phyloP scores from a whole-genome alignment of 805 yeast genomes.

The Osmozyma mogii region DNA sequence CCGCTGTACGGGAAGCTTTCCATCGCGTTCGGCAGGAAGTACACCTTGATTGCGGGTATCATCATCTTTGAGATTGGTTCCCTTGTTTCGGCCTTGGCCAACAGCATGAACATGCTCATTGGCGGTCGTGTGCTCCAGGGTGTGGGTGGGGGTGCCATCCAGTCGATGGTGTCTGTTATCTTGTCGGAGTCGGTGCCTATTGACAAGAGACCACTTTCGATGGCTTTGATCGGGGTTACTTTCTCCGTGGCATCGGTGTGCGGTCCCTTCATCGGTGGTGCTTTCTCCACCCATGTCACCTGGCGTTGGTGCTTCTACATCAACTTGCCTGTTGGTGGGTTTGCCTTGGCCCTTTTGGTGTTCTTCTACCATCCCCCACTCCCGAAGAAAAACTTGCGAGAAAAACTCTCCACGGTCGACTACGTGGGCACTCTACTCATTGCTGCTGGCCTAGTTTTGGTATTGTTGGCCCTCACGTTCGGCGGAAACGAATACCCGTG shows the following conservation, averaged over 20 bases:
- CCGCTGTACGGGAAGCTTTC: conserved; percentile 54
- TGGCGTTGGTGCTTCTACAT: conserved; percentile 78
- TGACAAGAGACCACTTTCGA: conserved; percentile 28
- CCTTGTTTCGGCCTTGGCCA: conserved; percentile 47
- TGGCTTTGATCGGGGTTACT: conserved; percentile 32
- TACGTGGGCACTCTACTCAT: conserved; percentile 40
- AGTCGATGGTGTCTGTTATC: conserved; percentile 48
- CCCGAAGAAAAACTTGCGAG: conserved; percentile 29
- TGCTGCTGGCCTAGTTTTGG: conserved; percentile 35
- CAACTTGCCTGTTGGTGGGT: conserved; percentile 60
- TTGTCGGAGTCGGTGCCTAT: conserved; percentile 48
- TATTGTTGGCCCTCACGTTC: conserved; percentile 43
- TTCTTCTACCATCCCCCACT: conserved; percentile 41
- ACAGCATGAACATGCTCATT: conserved; percentile 50
- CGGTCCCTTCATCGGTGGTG: conserved; percentile 66
- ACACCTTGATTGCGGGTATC: conserved; percentile 40
- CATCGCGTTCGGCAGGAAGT: conserved; percentile 50
- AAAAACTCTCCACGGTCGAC: conserved; percentile 39
- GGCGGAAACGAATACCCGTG: conserved; percentile 48
- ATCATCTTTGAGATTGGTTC: conserved; percentile 57
- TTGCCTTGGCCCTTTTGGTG: conserved; percentile 30
- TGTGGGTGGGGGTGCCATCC: conserved; percentile 64
- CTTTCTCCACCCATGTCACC: conserved; percentile 46
- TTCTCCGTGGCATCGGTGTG: conserved; percentile 44
- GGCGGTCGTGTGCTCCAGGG: conserved; percentile 71